Percentiles rank a stretch among this genome's conserved stretches.
phyloP scores from a whole-genome alignment of 208 protist species.

The Kentomonas sorsogonicus region DNA sequence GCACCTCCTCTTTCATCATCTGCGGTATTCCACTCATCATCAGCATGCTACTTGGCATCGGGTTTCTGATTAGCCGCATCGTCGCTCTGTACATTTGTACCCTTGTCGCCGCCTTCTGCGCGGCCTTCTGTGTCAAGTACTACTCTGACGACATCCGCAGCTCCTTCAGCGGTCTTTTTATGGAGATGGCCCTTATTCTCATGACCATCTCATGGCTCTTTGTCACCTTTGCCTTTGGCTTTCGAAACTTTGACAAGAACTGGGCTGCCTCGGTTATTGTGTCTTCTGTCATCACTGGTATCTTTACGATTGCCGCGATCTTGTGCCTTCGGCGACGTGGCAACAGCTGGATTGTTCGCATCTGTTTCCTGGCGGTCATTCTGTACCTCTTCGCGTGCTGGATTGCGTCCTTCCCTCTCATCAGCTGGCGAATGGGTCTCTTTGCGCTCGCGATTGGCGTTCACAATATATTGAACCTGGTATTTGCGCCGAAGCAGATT shows the following conservation, averaged over 20 bases:
- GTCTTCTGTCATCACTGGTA: slow-evolving; percentile 22
- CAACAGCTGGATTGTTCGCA: slow-evolving; percentile 32
- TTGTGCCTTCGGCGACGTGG: slow-evolving; percentile 28
- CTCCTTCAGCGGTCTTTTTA: slow-evolving; percentile 30
- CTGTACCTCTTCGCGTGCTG: slow-evolving; percentile 45
- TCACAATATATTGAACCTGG: slow-evolving; percentile 44
- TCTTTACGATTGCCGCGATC: slow-evolving; percentile 32
- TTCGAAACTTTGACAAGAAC: slow-evolving; percentile 25
- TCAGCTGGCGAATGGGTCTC: slow-evolving; percentile 42
- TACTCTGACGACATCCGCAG: slow-evolving; percentile 45
- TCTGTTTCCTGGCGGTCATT: slow-evolving; percentile 29
- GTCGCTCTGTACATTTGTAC: slow-evolving; percentile 38
- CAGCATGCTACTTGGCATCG: slow-evolving; percentile 56
- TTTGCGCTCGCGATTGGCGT: slow-evolving; percentile 60
- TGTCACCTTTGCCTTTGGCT: slow-evolving; percentile 46
- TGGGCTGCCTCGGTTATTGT: slow-evolving; percentile 39
- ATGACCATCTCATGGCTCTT: slow-evolving; percentile 54
- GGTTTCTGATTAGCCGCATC: slow-evolving; percentile 60
- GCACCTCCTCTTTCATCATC: slow-evolving; percentile 50
- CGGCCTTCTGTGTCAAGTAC: slow-evolving; percentile 52
- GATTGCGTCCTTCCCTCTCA: slow-evolving; percentile 44
- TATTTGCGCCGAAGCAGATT: slow-evolving; percentile 35
- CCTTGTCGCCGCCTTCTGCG: slow-evolving; percentile 21
- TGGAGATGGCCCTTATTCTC: slow-evolving; percentile 49
- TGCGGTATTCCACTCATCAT: slow-evolving; percentile 43